These are phyloP conservation scores for Capsaspora owczarzaki DNA, from an alignment of 78 protist species.

Conservation along the genomic window DNA sequence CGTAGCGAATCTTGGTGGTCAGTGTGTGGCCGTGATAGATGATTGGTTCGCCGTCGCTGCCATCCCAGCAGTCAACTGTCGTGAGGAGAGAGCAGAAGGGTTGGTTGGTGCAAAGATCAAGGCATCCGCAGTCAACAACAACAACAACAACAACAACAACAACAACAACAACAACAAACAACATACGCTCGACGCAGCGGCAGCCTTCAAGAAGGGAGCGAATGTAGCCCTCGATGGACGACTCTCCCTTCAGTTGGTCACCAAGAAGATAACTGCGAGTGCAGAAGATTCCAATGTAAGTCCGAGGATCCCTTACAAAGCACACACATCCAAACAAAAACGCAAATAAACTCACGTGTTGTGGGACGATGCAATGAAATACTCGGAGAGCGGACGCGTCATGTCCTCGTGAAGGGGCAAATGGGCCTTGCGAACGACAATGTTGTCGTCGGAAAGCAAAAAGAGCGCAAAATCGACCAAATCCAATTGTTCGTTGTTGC, in stretches of 20 bases:
- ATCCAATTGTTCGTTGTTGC: too few species aligned
- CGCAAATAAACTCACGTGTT: constrained; percentile 64
- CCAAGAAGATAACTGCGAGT: constrained; percentile 59
- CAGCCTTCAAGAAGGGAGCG: constrained; percentile 43
- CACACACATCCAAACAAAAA: constrained; percentile 49
- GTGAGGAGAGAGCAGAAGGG: neutral
- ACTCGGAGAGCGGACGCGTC: constrained; percentile 55
- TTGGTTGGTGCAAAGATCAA: neutral
- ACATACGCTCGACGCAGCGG: constrained; percentile 57
- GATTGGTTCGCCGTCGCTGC: constrained; percentile 66
- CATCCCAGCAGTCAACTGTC: constrained; percentile 75
- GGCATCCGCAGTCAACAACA: too few species aligned
- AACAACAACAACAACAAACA: neutral
- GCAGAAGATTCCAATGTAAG: neutral
- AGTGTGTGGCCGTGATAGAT: constrained; percentile 74
- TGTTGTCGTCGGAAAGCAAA: too few species aligned
- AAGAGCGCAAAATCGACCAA: too few species aligned
- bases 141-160: constrained; percentile 13
- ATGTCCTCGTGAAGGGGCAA: constrained; percentile 54
- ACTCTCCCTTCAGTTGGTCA: constrained; percentile 64
- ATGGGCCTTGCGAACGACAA: too few species aligned
- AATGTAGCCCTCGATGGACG: constrained; percentile 45
- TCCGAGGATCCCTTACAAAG: too few species aligned
- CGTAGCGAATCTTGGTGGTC: constrained; percentile 46
- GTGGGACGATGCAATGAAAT: constrained; percentile 73